phyloP scores from a whole-genome alignment of 805 yeast genomes.

The Millerozyma miso region DNA sequence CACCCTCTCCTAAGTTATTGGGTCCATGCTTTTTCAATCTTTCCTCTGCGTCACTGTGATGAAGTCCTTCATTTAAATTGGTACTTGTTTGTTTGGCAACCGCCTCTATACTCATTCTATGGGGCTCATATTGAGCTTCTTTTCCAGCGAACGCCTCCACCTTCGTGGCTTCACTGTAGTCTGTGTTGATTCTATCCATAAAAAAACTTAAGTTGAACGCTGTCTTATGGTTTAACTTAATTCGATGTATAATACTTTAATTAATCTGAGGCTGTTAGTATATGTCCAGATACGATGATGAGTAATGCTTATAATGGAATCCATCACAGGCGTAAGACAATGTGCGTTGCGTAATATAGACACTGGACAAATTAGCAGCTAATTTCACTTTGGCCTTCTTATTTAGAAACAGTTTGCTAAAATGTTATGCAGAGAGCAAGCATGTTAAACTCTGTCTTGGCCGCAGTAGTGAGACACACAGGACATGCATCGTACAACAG shows the following conservation, averaged over 20 bases:
- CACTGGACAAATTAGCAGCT: not conserved
- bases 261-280: too few species aligned
- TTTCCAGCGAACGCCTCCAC: not conserved
- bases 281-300: too few species aligned
- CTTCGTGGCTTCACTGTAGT: not conserved
- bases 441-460: too few species aligned
- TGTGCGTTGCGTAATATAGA: not conserved
- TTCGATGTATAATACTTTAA: too few species aligned
- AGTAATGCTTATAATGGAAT: too few species aligned
- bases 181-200: not conserved
- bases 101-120: slow-evolving; percentile 30
- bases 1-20: slow-evolving; percentile 28
- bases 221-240: too few species aligned
- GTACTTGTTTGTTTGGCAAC: slow-evolving; percentile 40
- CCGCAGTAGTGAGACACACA: too few species aligned
- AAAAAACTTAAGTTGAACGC: too few species aligned
- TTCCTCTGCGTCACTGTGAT: slow-evolving; percentile 11
- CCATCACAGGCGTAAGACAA: too few species aligned
- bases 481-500: too few species aligned
- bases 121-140: slow-evolving; percentile 12
- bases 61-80: slow-evolving; percentile 46
- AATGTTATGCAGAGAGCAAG: too few species aligned
- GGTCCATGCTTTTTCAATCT: slow-evolving; percentile 14
- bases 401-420: too few species aligned
- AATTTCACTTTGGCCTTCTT: not conserved